Conservation (phyloP, 2,329 filamentous ascomycete genomes). For the Chaetomiaceae sp. region DNA sequence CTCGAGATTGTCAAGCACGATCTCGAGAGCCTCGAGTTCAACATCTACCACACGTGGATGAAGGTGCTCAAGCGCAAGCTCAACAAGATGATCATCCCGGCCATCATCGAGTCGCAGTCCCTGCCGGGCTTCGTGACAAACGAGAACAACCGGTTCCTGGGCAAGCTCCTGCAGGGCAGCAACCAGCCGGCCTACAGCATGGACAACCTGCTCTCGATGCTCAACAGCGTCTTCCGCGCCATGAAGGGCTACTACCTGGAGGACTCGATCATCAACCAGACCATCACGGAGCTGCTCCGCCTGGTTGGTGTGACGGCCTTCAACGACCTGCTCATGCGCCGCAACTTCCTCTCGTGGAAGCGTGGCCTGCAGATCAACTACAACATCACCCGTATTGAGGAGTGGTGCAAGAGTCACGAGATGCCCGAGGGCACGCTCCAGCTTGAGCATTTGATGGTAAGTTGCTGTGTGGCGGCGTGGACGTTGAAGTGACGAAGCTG, state of each 20-base stretch:
- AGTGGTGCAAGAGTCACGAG: conserved; percentile 99
- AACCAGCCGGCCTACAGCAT: conserved; percentile 96
- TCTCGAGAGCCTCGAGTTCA: conserved; percentile 96
- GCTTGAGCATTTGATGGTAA: conserved; percentile 94
- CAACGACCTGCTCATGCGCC: conserved; percentile 94
- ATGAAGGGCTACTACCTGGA: conserved; percentile 99
- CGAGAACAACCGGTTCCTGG: conserved; percentile 96
- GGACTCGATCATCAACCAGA: conserved; percentile 92
- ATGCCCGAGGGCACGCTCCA: conserved; percentile 98
- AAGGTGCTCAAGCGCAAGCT: conserved; percentile 99
- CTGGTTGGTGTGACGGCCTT: conserved; percentile 97
- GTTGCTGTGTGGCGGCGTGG: conserved; percentile 21
- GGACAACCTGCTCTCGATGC: conserved; percentile 91
- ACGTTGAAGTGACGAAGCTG: conserved; percentile 20
- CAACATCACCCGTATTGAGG: conserved; percentile 98
- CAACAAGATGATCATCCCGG: conserved; percentile 98
- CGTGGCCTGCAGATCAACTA: conserved; percentile 99
- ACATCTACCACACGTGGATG: conserved; percentile 99
- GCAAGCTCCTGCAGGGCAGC: conserved; percentile 89
- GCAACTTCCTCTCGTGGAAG: conserved; percentile 99
- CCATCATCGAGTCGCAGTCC: conserved; percentile 98
- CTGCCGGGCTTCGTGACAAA: conserved; percentile 98
- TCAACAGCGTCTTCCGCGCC: conserved; percentile 96
- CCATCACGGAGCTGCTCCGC: conserved; percentile 85
- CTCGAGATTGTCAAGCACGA: conserved; percentile 99